These are phyloP conservation scores for Scedosporium apiospermum DNA, from an alignment of 2,329 filamentous ascomycete genomes.

Conservation along the genomic window DNA sequence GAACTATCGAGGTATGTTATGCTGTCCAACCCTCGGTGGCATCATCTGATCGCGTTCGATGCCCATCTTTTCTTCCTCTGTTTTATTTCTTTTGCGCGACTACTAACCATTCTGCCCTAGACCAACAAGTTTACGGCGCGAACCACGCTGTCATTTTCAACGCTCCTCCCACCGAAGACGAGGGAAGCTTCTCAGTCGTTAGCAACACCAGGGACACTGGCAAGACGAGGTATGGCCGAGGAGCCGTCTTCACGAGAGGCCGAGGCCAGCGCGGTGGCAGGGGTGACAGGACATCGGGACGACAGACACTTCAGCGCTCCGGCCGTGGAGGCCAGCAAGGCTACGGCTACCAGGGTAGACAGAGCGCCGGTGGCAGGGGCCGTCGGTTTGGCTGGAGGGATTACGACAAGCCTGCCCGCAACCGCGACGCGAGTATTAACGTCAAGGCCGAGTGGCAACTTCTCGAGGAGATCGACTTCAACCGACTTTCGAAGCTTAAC, in stretches of 20 bases:
- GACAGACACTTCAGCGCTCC: slow-evolving; percentile 58
- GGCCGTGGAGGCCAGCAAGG: slow-evolving; percentile 58
- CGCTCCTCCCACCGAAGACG: slow-evolving; percentile 86
- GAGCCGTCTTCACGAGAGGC: slow-evolving; percentile 79
- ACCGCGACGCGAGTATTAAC: slow-evolving; percentile 91
- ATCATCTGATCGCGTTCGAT: background rate
- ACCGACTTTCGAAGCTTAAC: slow-evolving; percentile 89
- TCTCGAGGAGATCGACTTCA: slow-evolving; percentile 98
- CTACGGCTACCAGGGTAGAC: slow-evolving; percentile 57
- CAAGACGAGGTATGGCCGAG: slow-evolving; percentile 81
- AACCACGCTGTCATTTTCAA: slow-evolving; percentile 81
- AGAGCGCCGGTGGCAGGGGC: slow-evolving; percentile 58
- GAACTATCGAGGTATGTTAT: slow-evolving; percentile 71
- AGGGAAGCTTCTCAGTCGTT: slow-evolving; percentile 95
- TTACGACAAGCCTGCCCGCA: slow-evolving; percentile 94
- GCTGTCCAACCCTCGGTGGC: background rate
- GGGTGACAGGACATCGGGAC: slow-evolving; percentile 48
- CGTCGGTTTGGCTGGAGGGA: slow-evolving; percentile 97
- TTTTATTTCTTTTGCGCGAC: background rate
- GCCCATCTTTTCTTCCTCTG: no score
- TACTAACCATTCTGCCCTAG: slow-evolving; percentile 30
- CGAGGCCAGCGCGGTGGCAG: slow-evolving; percentile 69
- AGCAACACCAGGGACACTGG: slow-evolving; percentile 83
- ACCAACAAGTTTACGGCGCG: slow-evolving; percentile 94
- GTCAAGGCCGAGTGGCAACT: slow-evolving; percentile 94